These are phyloP conservation scores for Penicillium corylophilum DNA, from an alignment of 2,329 filamentous ascomycete species.

Conservation along the genomic window DNA sequence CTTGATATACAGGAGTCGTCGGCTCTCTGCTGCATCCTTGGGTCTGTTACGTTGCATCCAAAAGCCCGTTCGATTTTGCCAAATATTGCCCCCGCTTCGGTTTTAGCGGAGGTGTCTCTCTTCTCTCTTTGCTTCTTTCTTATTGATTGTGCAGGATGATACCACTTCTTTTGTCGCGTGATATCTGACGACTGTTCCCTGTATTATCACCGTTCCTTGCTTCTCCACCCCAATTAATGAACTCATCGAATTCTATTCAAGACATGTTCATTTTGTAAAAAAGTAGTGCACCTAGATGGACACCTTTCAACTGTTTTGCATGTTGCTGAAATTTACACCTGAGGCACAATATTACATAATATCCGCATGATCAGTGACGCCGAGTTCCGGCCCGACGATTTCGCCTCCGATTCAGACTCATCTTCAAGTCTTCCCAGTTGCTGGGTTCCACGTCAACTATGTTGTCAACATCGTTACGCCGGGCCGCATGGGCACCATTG, in stretches of 20 bases:
- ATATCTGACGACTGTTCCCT: slow-evolving; percentile 18
- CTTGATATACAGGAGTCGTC: slow-evolving; percentile 20
- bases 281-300: too few species aligned
- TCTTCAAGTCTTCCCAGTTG: slow-evolving; percentile 25
- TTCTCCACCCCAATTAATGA: slow-evolving; percentile 1
- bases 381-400: slow-evolving; percentile 34
- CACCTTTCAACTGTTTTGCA: too few species aligned
- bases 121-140: slow-evolving; percentile 15
- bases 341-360: slow-evolving; percentile 31
- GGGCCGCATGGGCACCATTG: slow-evolving; percentile 43
- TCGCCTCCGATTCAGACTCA: slow-evolving; percentile 35
- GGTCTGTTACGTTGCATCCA: slow-evolving; percentile 24
- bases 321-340: slow-evolving; percentile 13
- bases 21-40: slow-evolving; percentile 18
- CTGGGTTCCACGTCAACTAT: slow-evolving; percentile 36
- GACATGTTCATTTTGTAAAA: too few species aligned
- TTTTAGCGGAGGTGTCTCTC: slow-evolving; percentile 25
- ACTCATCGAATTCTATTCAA: not conserved
- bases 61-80: slow-evolving; percentile 21
- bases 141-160: slow-evolving; percentile 35
- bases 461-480: slow-evolving; percentile 48
- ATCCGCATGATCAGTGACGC: slow-evolving; percentile 35
- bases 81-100: slow-evolving; percentile 22
- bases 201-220: slow-evolving; percentile 18
- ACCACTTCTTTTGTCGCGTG: slow-evolving; percentile 31